These are phyloP conservation scores for Kodamaea anthophila DNA, from an alignment of 1,139 yeast species.

Conservation along the genomic window DNA sequence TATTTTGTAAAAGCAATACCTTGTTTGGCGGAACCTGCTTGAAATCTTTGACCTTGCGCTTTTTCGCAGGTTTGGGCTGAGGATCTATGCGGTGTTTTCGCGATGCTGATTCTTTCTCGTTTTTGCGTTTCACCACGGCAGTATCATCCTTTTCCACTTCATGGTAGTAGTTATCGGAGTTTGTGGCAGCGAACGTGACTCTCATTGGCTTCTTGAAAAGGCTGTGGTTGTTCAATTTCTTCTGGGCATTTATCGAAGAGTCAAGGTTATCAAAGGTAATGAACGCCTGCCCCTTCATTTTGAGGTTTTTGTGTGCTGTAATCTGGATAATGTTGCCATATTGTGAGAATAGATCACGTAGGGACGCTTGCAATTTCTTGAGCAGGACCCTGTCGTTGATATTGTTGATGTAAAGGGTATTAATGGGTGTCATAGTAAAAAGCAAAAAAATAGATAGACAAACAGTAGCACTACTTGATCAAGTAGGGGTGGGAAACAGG, in stretches of 20 bases:
- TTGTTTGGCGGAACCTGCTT: slow-evolving; percentile 58
- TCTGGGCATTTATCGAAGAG: slow-evolving; percentile 46
- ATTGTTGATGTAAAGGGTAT: slow-evolving; percentile 58
- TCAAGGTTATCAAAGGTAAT: slow-evolving; percentile 48
- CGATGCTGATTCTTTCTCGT: slow-evolving; percentile 8
- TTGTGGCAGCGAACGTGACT: slow-evolving; percentile 34
- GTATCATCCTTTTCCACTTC: slow-evolving; percentile 11
- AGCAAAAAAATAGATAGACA: too few species aligned
- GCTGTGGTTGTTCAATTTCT: slow-evolving; percentile 33
- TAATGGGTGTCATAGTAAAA: slow-evolving; percentile 15
- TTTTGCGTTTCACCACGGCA: slow-evolving; percentile 13
- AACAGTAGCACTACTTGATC: too few species aligned
- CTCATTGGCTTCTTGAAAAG: slow-evolving; percentile 54
- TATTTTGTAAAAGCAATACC: slow-evolving; percentile 59
- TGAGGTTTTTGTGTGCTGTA: slow-evolving; percentile 55
- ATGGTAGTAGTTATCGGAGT: slow-evolving; percentile 38
- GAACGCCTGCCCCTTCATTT: slow-evolving; percentile 83
- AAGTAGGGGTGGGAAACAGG: too few species aligned
- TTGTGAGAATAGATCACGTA: slow-evolving; percentile 35
- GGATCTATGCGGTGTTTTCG: slow-evolving; percentile 4
- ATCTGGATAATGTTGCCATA: slow-evolving; percentile 51
- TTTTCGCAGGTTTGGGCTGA: slow-evolving; percentile 7
- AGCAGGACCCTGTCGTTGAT: slow-evolving; percentile 64
- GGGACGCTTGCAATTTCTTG: slow-evolving; percentile 41
- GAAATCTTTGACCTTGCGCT: slow-evolving; percentile 22